These are phyloP conservation scores for Monilinia aucupariae DNA, from an alignment of 2,329 filamentous ascomycete genomes.

Conservation along the genomic window DNA sequence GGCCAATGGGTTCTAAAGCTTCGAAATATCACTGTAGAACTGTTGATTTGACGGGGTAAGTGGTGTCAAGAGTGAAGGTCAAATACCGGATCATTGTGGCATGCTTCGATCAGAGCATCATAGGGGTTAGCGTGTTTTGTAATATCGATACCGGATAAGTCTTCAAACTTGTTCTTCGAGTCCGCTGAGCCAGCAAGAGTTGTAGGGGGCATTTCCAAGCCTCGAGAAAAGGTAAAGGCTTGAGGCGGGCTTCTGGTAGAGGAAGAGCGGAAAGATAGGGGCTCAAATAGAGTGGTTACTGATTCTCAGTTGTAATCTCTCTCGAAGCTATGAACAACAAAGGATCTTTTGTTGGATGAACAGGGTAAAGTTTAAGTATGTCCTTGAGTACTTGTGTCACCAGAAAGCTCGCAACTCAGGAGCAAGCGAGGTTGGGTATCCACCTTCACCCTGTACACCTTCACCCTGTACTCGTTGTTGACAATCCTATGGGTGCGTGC, in stretches of 20 bases:
- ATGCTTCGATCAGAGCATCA: constrained; percentile 35
- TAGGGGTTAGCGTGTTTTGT: constrained; percentile 32
- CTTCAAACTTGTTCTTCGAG: constrained; percentile 34
- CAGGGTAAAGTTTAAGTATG: too few relatives aligned
- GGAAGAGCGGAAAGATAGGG: neutral
- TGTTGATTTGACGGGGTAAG: neutral
- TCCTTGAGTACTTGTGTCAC: too few relatives aligned
- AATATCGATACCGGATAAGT: constrained; percentile 34
- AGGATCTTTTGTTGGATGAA: neutral
- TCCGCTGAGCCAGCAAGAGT: constrained; percentile 26
- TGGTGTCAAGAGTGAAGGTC: neutral
- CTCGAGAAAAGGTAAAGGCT: neutral
- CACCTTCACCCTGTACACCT: too few relatives aligned
- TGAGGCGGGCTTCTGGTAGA: neutral
- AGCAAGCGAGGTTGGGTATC: too few relatives aligned
- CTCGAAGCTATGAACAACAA: neutral
- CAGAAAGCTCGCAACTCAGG: too few relatives aligned
- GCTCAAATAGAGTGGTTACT: neutral
- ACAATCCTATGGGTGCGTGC: too few relatives aligned
- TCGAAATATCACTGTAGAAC: neutral
- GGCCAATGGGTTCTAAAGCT: neutral
- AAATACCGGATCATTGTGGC: constrained; percentile 31
- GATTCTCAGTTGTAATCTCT: neutral
- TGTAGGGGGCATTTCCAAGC: constrained; percentile 21
- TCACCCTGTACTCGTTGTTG: too few relatives aligned